Percentiles rank a stretch among this genome's conserved stretches.
These are phyloP conservation scores for Austroboletus eburneus DNA, from an alignment of 768 basidiomycete species.

Conservation along the genomic window DNA sequence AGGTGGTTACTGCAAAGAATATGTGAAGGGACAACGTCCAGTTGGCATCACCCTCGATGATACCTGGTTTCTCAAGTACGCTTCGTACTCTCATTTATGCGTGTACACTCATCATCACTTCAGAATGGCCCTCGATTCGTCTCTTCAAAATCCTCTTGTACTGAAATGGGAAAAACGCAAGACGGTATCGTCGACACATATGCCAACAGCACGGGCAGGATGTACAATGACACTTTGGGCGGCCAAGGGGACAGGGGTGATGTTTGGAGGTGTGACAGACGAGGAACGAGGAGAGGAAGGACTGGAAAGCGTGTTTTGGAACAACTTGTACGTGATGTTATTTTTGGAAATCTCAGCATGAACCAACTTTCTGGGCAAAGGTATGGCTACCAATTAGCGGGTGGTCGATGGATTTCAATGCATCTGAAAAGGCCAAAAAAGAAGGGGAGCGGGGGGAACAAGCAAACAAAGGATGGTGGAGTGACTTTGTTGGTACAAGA, in stretches of 20 bases:
- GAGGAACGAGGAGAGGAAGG: constrained; percentile 83
- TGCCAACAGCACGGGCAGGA: constrained; percentile 69
- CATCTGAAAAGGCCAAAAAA: constrained; percentile 63
- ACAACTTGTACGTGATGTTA: constrained; percentile 54
- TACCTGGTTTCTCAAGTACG: constrained; percentile 80
- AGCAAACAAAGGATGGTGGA: constrained; percentile 17
- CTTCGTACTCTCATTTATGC: not conserved
- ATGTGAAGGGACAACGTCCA: constrained; percentile 77
- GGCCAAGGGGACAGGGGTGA: constrained; percentile 60
- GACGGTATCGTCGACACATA: constrained; percentile 51
- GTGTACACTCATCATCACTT: not conserved
- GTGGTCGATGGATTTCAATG: constrained; percentile 77
- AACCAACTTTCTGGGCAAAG: constrained; percentile 32
- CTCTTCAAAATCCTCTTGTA: constrained; percentile 33
- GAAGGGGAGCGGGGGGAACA: constrained; percentile 43
- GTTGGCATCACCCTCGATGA: constrained; percentile 88
- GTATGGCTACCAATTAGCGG: constrained; percentile 71
- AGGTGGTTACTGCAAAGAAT: constrained; percentile 93
- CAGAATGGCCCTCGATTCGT: not conserved
- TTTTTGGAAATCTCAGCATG: not conserved
- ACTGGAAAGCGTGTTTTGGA: constrained; percentile 81
- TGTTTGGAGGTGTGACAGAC: constrained; percentile 89
- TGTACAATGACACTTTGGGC: constrained; percentile 86
- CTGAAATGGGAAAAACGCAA: constrained; percentile 88
- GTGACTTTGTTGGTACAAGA: not conserved